These are phyloP conservation scores for Aspergillus sp. DNA, from an alignment of 2,329 filamentous ascomycete species.

Conservation along the genomic window DNA sequence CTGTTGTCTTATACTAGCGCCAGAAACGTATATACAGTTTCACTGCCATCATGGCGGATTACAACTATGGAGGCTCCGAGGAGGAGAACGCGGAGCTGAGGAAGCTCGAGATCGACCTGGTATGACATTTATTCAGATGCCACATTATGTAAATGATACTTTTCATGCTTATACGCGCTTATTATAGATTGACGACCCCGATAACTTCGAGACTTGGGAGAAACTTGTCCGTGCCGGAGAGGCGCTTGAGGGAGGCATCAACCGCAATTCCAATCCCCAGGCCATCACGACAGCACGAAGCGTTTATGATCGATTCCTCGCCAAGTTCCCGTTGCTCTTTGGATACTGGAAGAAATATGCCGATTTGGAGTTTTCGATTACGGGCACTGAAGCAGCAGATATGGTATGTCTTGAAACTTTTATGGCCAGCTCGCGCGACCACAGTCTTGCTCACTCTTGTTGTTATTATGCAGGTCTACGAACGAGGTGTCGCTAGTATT, in stretches of 20 bases:
- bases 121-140: slow-evolving; percentile 38
- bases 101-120: slow-evolving; percentile 68
- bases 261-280: slow-evolving; percentile 91
- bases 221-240: slow-evolving; percentile 78
- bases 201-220: slow-evolving; percentile 94
- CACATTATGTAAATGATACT: not conserved
- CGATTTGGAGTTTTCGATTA: slow-evolving; percentile 92
- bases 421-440: not conserved
- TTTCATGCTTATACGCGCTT: not conserved
- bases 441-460: slow-evolving; percentile 1
- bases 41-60: slow-evolving; percentile 55
- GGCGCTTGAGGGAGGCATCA: slow-evolving; percentile 81
- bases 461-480: slow-evolving; percentile 61
- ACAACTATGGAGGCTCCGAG: slow-evolving; percentile 63
- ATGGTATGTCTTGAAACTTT: slow-evolving; percentile 55
- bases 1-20: too few species aligned
- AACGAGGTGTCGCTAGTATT: slow-evolving; percentile 88
- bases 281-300: slow-evolving; percentile 80
- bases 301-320: slow-evolving; percentile 84
- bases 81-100: slow-evolving; percentile 77
- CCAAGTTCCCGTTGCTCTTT: slow-evolving; percentile 90
- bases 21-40: too few species aligned
- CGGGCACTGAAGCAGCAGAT: slow-evolving; percentile 91
- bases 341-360: slow-evolving; percentile 99
- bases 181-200: slow-evolving; percentile 58